These are phyloP conservation scores for Fusarium dlaminii DNA, from an alignment of 2,329 filamentous ascomycete genomes.

Conservation along the genomic window DNA sequence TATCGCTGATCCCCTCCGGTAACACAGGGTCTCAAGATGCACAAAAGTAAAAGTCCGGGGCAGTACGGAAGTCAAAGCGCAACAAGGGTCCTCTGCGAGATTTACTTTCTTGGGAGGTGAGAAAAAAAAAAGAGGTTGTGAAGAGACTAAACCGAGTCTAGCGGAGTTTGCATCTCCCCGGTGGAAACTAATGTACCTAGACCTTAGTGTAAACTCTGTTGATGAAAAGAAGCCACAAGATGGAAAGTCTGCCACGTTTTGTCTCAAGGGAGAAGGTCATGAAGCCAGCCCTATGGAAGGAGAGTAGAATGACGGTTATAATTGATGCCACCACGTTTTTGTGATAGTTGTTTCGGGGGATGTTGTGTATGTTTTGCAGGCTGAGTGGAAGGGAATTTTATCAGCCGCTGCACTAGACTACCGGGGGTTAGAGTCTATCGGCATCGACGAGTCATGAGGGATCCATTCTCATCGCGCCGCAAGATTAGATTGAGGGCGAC, in stretches of 20 bases:
- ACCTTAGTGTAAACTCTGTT: background rate
- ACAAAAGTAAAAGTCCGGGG: background rate
- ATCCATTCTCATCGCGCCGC: background rate
- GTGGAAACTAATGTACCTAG: background rate
- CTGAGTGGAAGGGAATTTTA: too few relatives aligned
- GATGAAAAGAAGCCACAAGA: background rate
- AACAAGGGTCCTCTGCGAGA: background rate
- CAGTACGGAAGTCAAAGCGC: background rate
- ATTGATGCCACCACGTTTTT: background rate
- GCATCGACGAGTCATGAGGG: background rate
- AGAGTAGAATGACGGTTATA: rapidly evolving
- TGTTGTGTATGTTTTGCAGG: background rate
- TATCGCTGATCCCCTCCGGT: background rate
- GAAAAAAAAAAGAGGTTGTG: background rate
- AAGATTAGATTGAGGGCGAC: background rate
- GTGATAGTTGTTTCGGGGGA: background rate
- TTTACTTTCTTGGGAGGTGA: background rate
- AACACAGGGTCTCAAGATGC: background rate
- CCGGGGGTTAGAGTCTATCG: background rate
- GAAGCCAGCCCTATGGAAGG: background rate
- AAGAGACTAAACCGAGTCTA: background rate
- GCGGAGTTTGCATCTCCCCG: background rate
- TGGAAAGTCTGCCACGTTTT: background rate
- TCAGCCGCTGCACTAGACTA: background rate
- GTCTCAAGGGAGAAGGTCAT: background rate